Evolutionary conservation across 2,329 filamentous ascomycete species (phyloP).

Genomic region (Metarhizium humberi): DNA sequence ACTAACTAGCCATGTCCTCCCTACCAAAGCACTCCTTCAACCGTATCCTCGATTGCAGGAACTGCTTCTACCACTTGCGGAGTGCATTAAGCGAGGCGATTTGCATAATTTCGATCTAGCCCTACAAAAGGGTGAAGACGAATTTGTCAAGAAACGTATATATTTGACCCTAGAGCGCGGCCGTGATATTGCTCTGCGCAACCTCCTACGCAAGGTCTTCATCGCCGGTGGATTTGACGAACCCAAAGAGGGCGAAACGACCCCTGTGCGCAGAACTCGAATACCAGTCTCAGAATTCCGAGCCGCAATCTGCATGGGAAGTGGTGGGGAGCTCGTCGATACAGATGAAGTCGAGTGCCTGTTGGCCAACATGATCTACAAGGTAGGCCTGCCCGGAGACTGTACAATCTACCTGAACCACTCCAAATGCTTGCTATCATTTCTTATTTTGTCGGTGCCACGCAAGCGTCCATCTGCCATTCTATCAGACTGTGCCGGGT

Average conservation of each 20-base stretch:
- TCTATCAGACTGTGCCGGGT: background rate
- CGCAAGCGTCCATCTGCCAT: background rate
- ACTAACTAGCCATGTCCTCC: slow-evolving; percentile 78
- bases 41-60: slow-evolving; percentile 67
- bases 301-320: slow-evolving; percentile 70
- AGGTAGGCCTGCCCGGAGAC: slow-evolving; percentile 48
- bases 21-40: slow-evolving; percentile 59
- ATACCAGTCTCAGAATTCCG: slow-evolving; percentile 78
- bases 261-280: slow-evolving; percentile 61
- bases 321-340: slow-evolving; percentile 58
- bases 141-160: slow-evolving; percentile 86
- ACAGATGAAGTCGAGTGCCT: slow-evolving; percentile 92
- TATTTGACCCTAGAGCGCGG: slow-evolving; percentile 91
- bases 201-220: slow-evolving; percentile 87
- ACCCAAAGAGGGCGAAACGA: slow-evolving; percentile 55
- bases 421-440: background rate
- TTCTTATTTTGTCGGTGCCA: too few species aligned
- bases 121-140: slow-evolving; percentile 72
- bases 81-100: slow-evolving; percentile 74
- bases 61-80: slow-evolving; percentile 69
- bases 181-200: slow-evolving; percentile 84
- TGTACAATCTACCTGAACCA: background rate
- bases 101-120: slow-evolving; percentile 77
- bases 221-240: slow-evolving; percentile 75
- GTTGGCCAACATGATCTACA: slow-evolving; percentile 95